Evolutionary conservation across 305 asterid genomes (phyloP), one percentile per base, ranked within the genome.

Genomic region (Lippia alba): DNA sequence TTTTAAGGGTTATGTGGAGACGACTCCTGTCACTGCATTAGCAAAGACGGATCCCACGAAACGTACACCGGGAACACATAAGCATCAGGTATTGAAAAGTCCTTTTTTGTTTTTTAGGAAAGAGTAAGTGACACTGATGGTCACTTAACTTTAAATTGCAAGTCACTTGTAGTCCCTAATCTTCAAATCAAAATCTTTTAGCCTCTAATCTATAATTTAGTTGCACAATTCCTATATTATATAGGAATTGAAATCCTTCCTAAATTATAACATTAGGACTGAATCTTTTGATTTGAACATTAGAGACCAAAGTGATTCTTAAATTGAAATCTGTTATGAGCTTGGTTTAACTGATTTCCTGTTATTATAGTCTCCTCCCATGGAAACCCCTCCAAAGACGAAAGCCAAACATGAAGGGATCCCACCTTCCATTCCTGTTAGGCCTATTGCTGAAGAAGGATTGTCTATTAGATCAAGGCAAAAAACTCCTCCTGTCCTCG

Each of bases 351-450:
- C 45, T 80, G 56, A 39, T 73, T 76, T 60, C 68, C 56, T 59
- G 40, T 74, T 3, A 55, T 79, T 82, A 79, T 73, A 93, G 96
- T 66, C 86, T 36, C 91, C 93, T 58, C 45, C 71, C 19, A 40
- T 73, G 75, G 97, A 88, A 78, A 84, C 89, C 69, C 81, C 95
- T 63, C 82, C 87, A 0, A 94, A 86, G 89, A 84, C 86, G 30
- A 85, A 79, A 70, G 85, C 94, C 57, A 91, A 89, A 72, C 84
- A 83, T 5, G 96, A 85, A n/a, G 86, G 83, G n/a, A 44, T 80
- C 53, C 86, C 96, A 66, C 96, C 89, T 15, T 76, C 86, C 12
- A 80, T 84, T 61, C 86, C 86, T 36, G 32, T 60, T 24, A 90
- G 84, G 76, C 85, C 84, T 48, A 40, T 72, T 45, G 76, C 75